Evolutionary conservation across 371 early-diverging fungal species (phyloP).

Genomic region (Lichtheimia corymbifera): DNA sequence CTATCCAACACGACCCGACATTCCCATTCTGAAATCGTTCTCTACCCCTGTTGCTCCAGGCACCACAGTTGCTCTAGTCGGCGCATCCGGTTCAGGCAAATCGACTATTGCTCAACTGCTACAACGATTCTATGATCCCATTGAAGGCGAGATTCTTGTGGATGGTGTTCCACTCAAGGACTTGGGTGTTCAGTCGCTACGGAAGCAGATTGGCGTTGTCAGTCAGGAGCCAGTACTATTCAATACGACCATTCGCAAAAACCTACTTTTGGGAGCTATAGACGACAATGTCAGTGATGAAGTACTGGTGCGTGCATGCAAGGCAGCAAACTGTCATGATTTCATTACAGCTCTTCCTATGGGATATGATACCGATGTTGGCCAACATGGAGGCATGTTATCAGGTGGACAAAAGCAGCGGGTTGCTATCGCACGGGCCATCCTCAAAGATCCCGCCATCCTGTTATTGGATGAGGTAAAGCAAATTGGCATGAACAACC

Average conservation of each 20-base stretch:
- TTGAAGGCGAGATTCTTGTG: slow-evolving; percentile 24
- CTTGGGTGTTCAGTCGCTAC: slow-evolving; percentile 46
- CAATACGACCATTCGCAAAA: slow-evolving; percentile 44
- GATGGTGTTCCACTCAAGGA: slow-evolving; percentile 50
- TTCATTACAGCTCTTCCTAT: slow-evolving; percentile 76
- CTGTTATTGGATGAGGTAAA: slow-evolving; percentile 57
- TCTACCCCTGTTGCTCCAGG: slow-evolving; percentile 63
- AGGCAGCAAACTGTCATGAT: slow-evolving; percentile 70
- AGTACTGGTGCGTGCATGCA: slow-evolving; percentile 58
- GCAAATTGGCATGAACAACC: slow-evolving; percentile 32
- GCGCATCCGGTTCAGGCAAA: slow-evolving; percentile 52
- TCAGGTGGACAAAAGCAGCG: slow-evolving; percentile 80
- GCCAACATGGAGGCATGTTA: slow-evolving; percentile 69
- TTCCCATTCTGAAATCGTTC: slow-evolving; percentile 64
- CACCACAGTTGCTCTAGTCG: slow-evolving; percentile 69
- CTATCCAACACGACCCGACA: slow-evolving; percentile 76
- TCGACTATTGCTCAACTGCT: slow-evolving; percentile 68
- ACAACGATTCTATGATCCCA: slow-evolving; percentile 76
- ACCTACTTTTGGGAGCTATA: slow-evolving; percentile 44
- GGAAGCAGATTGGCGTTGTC: slow-evolving; percentile 54
- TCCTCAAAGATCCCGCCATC: slow-evolving; percentile 73
- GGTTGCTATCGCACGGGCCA: slow-evolving; percentile 78
- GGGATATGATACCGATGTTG: slow-evolving; percentile 66
- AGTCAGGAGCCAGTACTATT: slow-evolving; percentile 72
- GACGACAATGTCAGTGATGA: slow-evolving; percentile 21